phyloP scores from a whole-genome alignment of 1,139 yeast species.

The Groenewaldozyma auringiensis region DNA sequence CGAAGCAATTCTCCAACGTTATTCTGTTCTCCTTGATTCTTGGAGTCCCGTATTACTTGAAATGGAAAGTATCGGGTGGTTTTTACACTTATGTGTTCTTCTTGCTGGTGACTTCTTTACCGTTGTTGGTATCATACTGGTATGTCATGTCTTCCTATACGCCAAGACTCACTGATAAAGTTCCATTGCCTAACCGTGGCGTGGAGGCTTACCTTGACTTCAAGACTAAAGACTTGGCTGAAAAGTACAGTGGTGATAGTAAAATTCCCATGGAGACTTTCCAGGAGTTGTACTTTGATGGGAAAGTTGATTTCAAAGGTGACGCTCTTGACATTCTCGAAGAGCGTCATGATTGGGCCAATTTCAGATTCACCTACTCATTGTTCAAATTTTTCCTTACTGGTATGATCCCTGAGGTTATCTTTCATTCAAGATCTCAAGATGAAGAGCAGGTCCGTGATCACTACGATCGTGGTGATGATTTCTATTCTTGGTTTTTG shows the following conservation, averaged over 20 bases:
- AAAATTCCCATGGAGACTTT: constrained; percentile 92
- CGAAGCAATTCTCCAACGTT: constrained; percentile 63
- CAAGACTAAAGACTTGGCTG: constrained; percentile 66
- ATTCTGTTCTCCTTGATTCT: constrained; percentile 45
- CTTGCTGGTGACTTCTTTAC: constrained; percentile 48
- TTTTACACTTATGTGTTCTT: constrained; percentile 49
- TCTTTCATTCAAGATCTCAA: constrained; percentile 84
- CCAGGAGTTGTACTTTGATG: constrained; percentile 79
- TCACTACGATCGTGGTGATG: constrained; percentile 95
- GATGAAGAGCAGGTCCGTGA: constrained; percentile 96
- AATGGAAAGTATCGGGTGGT: constrained; percentile 68
- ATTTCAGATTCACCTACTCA: constrained; percentile 67
- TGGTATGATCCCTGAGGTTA: constrained; percentile 90
- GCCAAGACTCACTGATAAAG: constrained; percentile 78
- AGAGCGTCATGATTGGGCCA: constrained; percentile 87
- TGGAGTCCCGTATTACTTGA: constrained; percentile 58
- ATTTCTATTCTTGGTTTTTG: constrained; percentile 86
- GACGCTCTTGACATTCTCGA: constrained; percentile 80
- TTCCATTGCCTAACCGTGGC: constrained; percentile 66
- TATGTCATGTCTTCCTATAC: constrained; percentile 65
- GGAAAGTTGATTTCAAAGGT: constrained; percentile 81
- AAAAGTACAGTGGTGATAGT: constrained; percentile 60
- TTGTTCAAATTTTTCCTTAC: constrained; percentile 74
- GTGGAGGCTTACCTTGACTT: constrained; percentile 74
- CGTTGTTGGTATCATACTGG: constrained; percentile 79